Evolutionary conservation across 495 filamentous ascomycete species (phyloP), one percentile per base, ranked within the genome.

Genomic region (Tirmania nivea): DNA sequence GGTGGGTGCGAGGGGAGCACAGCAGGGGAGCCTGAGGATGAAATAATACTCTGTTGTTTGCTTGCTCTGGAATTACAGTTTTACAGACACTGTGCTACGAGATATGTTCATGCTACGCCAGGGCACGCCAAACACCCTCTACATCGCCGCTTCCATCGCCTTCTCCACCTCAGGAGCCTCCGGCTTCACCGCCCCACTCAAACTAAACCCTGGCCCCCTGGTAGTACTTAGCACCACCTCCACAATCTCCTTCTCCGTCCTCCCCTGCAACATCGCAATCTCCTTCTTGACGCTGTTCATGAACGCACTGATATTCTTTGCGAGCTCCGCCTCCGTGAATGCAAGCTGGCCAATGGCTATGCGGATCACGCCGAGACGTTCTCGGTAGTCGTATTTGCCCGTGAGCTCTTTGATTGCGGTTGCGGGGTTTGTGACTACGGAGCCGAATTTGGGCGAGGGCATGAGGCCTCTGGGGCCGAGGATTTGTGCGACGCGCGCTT

Each of bases 201-300:
- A 67, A 61, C 77, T 81, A 72, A 97, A 83, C 4, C 87, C 90
- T 5, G 88, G 84, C 21, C 79, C 81, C 63, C 84, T 68, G 34
- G 87, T 93, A 0, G 87, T 85, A 69, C 84, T 86, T 59, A 97
- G 70, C n/a, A 94, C 88, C 61, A 97, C 85, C 71, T 97, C 92
- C 60, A 86, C 77, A 49, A 97, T 70, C 48, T 83, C 75, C 74
- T 97, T 97, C 53, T 70, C 73, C 37, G 82, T 73, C 56, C 71
- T 73, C 60, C 92, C 81, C 50, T 78, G 82, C 52, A 94, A 55
- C 10, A 65, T 63, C 34, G 67, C 68, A 39, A 89, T 77, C 62
- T 94, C 84, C 64, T 76, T 77, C 76, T 86, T 93, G 51, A 97
- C 64, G 54, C 76, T 70, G 2, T 73, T 72, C 60, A 96, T 73